Base-by-base conservation (phyloP, 1,284 basidiomycete genomes). In the Earliella scabrosa region DNA sequence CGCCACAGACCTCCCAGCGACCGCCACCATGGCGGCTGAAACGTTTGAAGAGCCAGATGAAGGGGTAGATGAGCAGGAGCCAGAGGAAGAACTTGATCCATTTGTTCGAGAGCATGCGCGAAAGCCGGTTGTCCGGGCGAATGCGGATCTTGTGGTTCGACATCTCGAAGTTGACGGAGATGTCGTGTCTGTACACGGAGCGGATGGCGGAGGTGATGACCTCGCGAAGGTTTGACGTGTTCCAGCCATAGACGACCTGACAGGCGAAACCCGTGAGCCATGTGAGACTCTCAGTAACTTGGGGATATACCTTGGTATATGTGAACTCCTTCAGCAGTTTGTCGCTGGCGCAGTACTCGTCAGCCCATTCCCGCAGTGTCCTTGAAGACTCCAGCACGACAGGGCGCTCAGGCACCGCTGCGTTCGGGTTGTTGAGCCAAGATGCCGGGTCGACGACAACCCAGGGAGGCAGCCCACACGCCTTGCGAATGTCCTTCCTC, bases 231-330 rank as follows among this genome's bases (percentile, higher is more conserved):
- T 78, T 79, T 21, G 76, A 73, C 26, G 85, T 73, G 67, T 91
- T 81, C 90, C 90, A 93, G 7, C 86, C 87, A 67, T 86, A 86
- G 21, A 87, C 71, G 16, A 81, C 72, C 85, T 87, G 57, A 16
- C n/a, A n/a, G n/a, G n/a, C n/a, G n/a, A n/a, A n/a, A n/a, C n/a
- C n/a, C n/a, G n/a, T n/a, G n/a, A n/a, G n/a, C n/a, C n/a, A n/a
- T n/a, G n/a, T n/a, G n/a, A n/a, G n/a, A n/a, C n/a, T n/a, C n/a
- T n/a, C n/a, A n/a, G 38, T 32, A 27, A 58, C 47, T 7, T 26
- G 9, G 7, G 21, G 11, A 23, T 13, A 1, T 54, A 82, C 81
- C 76, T 89, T 88, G 36, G 75, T 71, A 59, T 89, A 84, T 0
- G 76, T 73, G 66, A 91, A 87, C 67, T 87, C 83, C 68, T 90